Evolutionary conservation across 1,284 basidiomycete genomes (phyloP), one percentile per base, ranked within the genome.

Genomic region (Lentinus polychrous): DNA sequence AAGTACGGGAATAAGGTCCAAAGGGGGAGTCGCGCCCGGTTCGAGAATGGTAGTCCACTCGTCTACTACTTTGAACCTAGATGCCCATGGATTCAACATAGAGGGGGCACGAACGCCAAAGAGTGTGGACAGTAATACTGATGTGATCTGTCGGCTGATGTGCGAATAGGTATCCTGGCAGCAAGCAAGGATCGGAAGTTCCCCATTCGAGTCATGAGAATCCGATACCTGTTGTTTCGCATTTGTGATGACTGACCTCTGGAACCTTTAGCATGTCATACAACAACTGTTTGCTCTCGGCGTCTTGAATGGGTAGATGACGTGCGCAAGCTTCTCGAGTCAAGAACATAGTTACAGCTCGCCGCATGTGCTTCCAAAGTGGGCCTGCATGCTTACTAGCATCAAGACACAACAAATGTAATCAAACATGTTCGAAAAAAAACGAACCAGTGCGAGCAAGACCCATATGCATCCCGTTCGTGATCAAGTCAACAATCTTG

Each of bases 241-340:
- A 40, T 40, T 22, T 39, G n/a, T n/a, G 15, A 10, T 27, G 6
- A 42, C 55, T 15, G 54, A 66, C 66, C 40, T 65, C 55, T 3
- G 67, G 66, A 20, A 56, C 52, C 8, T 57, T 55, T 42, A 67
- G 46, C 4, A 65, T 23, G 41, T 67, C 66, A 40, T 62, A 57
- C 57, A 68, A 53, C 8, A 69, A 54, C 44, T 70, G 69, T 3
- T 55, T 53, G 12, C 62, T 50, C 53, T 70, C 69, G 1, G 66
- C 65, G 3, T 52, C 49, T 48, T 64, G 61, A 17, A 62, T 60
- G 12, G 56, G 56, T n/a, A 59, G 48, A 51, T 65, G 60, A 27
- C 49, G 47, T 11, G 49, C 49, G 24, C 52, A 57, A 23, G 58
- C 56, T 44, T 64, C 53, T 32, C 48, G 53, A 31, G 53, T 65